Evolutionary conservation across 208 protist genomes (phyloP).

Genomic region (Trypanosoma vivax): DNA sequence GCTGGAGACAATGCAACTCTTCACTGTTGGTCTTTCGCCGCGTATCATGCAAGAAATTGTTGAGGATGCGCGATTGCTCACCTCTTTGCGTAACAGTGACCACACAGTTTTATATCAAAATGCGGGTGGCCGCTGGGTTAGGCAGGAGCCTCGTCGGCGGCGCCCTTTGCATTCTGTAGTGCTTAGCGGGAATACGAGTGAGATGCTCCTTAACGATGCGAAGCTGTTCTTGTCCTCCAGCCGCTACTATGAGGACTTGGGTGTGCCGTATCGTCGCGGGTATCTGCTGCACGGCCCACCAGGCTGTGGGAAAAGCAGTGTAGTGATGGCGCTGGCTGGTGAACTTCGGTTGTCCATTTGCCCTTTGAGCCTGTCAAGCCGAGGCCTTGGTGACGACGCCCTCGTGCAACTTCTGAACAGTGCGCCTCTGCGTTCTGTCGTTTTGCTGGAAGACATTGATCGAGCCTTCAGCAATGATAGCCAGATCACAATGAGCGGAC

Average conservation of each 20-base stretch:
- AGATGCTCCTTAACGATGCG: conserved; percentile 73
- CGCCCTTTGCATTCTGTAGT: conserved; percentile 89
- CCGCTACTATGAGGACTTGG: conserved; percentile 88
- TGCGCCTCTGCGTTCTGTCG: conserved; percentile 74
- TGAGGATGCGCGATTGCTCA: conserved; percentile 55
- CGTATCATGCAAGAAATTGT: conserved; percentile 62
- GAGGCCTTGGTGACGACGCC: conserved; percentile 81
- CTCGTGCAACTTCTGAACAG: conserved; percentile 84
- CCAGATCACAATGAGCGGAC: conserved; percentile 90
- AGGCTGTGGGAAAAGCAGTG: conserved; percentile 92
- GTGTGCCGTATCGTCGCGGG: conserved; percentile 93
- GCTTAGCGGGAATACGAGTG: conserved; percentile 47
- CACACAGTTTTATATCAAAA: conserved; percentile 85
- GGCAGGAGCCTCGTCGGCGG: conserved; percentile 64
- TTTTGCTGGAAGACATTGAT: conserved; percentile 96
- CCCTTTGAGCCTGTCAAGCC: conserved; percentile 88
- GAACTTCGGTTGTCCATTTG: conserved; percentile 90
- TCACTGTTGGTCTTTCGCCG: conserved; percentile 51
- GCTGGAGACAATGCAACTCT: conserved; percentile 76
- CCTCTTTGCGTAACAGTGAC: conserved; percentile 55
- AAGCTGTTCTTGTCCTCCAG: conserved; percentile 69
- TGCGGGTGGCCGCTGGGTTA: conserved; percentile 63
- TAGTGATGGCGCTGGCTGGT: conserved; percentile 90
- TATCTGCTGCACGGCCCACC: conserved; percentile 94
- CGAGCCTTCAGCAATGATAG: conserved; percentile 85